phyloP scores from a whole-genome alignment of 345 rosid genomes.

The Hibiscus tridactylites region DNA sequence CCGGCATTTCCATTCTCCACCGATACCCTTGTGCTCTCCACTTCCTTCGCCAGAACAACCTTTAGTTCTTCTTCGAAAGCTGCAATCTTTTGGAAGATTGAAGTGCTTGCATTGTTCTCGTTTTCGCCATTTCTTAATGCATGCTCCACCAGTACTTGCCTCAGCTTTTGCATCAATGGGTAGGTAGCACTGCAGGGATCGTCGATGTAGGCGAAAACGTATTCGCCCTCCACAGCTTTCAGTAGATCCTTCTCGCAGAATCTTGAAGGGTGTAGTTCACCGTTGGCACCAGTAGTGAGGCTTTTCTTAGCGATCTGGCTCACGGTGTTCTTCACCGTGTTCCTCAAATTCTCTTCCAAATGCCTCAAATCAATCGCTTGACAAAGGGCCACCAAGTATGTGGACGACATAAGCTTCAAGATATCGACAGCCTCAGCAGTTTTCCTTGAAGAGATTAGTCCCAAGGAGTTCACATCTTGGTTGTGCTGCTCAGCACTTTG shows the following conservation, averaged over 20 bases:
- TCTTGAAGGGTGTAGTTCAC: conserved; percentile 71
- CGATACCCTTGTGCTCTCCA: conserved; percentile 40
- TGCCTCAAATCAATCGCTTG: conserved; percentile 61
- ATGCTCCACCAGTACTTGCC: conserved; percentile 64
- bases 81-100: conserved; percentile 63
- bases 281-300: conserved; percentile 45
- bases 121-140: conserved; percentile 54
- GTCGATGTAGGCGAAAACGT: conserved; percentile 56
- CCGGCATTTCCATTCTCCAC: conserved; percentile 42
- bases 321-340: conserved; percentile 34
- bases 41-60: conserved; percentile 46
- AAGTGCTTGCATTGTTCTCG: conserved; percentile 35
- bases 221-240: conserved; percentile 54
- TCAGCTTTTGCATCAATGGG: conserved; percentile 70
- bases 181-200: conserved; percentile 69
- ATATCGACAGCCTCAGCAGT: conserved; percentile 50
- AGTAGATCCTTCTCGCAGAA: conserved; percentile 61
- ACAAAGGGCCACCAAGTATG: conserved; percentile 49
- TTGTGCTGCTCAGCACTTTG: conserved; percentile 56
- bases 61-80: conserved; percentile 60
- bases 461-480: conserved; percentile 52
- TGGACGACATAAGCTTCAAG: conserved; percentile 45
- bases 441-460: conserved; percentile 51
- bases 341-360: conserved; percentile 50
- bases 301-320: conserved; percentile 42